These are phyloP conservation scores for Priceomyces fermenticarens DNA, from an alignment of 805 yeast genomes.

Conservation along the genomic window DNA sequence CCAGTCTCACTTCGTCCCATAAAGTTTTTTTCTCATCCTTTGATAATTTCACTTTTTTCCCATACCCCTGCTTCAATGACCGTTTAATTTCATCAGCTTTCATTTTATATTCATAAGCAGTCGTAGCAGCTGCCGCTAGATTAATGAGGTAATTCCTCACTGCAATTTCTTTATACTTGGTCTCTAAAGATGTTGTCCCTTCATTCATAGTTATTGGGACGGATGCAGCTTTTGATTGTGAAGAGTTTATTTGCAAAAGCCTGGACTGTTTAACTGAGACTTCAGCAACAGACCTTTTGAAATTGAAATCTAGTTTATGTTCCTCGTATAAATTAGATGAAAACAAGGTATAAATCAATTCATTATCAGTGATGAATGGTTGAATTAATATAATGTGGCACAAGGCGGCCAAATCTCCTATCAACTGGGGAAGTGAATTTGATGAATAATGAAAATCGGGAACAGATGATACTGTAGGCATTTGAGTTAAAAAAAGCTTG, in stretches of 20 bases:
- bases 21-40: constrained; percentile 41
- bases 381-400: constrained; percentile 39
- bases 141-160: constrained; percentile 50
- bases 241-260: constrained; percentile 35
- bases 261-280: constrained; percentile 48
- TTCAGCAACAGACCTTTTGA: constrained; percentile 47
- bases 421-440: constrained; percentile 34
- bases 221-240: constrained; percentile 12
- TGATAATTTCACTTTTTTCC: constrained; percentile 29
- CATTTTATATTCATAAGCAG: constrained; percentile 48
- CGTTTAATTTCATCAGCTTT: constrained; percentile 33
- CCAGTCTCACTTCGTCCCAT: constrained; percentile 51
- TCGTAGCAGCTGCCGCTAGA: constrained; percentile 53
- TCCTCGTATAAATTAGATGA: constrained; percentile 46
- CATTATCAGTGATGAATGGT: constrained; percentile 41
- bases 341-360: constrained; percentile 37
- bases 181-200: constrained; percentile 26
- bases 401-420: constrained; percentile 39
- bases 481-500: constrained; percentile 37
- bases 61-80: constrained; percentile 19
- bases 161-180: constrained; percentile 44
- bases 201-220: constrained; percentile 30
- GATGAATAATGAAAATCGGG: constrained; percentile 33
- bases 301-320: constrained; percentile 42
- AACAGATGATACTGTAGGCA: constrained; percentile 36